These are phyloP conservation scores for Cyclotella atomus DNA, from an alignment of 108 stramenopile genomes.

Conservation along the genomic window DNA sequence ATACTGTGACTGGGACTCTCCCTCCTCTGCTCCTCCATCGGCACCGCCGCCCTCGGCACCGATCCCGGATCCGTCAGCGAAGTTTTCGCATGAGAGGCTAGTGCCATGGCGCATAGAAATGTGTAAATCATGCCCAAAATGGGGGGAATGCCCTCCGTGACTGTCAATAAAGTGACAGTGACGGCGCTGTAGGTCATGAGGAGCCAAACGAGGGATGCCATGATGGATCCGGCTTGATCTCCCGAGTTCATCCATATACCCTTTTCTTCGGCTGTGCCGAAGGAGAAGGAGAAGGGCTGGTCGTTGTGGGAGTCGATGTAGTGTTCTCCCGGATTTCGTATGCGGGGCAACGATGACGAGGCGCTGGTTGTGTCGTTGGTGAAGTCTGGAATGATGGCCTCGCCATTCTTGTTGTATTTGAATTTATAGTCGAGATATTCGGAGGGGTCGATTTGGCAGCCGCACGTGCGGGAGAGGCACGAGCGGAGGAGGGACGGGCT, in stretches of 20 bases:
- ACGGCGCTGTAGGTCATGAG: constrained; percentile 77
- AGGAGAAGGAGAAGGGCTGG: constrained; percentile 44
- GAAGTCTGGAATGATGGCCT: constrained; percentile 2
- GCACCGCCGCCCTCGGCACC: constrained; percentile 86
- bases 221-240: constrained; percentile 91
- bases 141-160: constrained; percentile 72
- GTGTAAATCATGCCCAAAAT: constrained; percentile 67
- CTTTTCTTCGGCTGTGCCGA: constrained; percentile 54
- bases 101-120: constrained; percentile 72
- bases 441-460: constrained; percentile 40
- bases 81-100: constrained; percentile 92
- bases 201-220: constrained; percentile 86
- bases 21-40: constrained; percentile 76
- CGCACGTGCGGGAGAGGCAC: constrained; percentile 37
- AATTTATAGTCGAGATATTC: constrained; percentile 44
- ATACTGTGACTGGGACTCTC: constrained; percentile 65
- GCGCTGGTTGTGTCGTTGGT: background rate
- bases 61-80: constrained; percentile 96
- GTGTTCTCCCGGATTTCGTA: constrained; percentile 42
- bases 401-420: constrained; percentile 5
- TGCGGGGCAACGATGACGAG: constrained; percentile 28
- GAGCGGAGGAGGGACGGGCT: constrained; percentile 31
- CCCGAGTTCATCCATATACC: constrained; percentile 90
- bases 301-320: constrained; percentile 57
- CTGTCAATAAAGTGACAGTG: constrained; percentile 77